Evolutionary conservation across 2,329 filamentous ascomycete genomes (phyloP).

Genomic region (Calonectria pseudoturangicola): DNA sequence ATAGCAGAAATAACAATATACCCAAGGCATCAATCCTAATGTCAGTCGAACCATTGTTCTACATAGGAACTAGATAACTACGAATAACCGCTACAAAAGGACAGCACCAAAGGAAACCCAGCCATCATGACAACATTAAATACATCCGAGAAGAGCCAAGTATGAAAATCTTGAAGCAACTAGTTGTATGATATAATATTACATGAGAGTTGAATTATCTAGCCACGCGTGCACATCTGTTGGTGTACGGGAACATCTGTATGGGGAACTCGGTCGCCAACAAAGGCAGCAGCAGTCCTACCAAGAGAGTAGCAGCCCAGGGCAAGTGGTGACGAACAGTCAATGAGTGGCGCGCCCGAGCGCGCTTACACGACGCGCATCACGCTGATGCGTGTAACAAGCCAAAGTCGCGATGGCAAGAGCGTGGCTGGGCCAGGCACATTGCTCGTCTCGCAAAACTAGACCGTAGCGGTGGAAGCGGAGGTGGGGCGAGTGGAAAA

Average conservation of each 20-base stretch:
- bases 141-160: not conserved
- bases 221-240: not conserved
- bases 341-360: no score
- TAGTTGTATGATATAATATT: not conserved
- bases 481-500: slow-evolving; percentile 31
- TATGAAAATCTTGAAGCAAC: not conserved
- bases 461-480: slow-evolving; percentile 1
- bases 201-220: not conserved
- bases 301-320: not conserved
- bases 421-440: not conserved
- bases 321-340: not conserved
- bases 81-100: no score
- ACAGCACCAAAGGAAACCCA: no score
- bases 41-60: no score
- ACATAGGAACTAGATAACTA: no score
- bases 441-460: not conserved
- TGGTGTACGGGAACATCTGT: no score
- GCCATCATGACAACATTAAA: no score
- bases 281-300: no score
- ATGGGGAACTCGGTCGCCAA: not conserved
- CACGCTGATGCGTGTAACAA: not conserved
- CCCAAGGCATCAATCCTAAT: no score
- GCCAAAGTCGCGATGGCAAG: not conserved
- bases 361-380: slow-evolving; percentile 8
- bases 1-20: no score